Base-by-base conservation (phyloP, 208 protist species). In the Porcisia hertigi region DNA sequence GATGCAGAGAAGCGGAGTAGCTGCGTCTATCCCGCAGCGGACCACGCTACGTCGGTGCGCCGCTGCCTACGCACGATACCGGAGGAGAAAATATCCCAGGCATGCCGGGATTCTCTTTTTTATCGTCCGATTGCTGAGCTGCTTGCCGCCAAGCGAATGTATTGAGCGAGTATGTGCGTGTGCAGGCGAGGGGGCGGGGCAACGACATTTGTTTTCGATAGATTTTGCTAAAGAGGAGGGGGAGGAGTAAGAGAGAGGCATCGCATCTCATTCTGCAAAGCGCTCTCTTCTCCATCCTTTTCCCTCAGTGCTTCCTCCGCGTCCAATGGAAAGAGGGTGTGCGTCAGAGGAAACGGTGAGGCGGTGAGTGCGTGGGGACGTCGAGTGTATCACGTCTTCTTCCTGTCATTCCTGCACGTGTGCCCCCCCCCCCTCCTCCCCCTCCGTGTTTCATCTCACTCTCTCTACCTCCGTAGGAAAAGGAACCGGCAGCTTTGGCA, bases 71-170 rank as follows among this genome's bases (percentile, higher is more conserved):
- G 78, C 75, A 71, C 11, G 11, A 69, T 82, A 16, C 55, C 65
- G 1, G 77, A 64, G 53, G 30, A 43, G 23, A 73, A 60, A 9
- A 63, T 91, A 60, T 81, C 84, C 1, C 30, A 52, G 8, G 63
- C 69, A 54, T 91, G 87, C 59, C 69, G 69, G 6, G 30, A 47
- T 30, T 88, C 87, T 0, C 53, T 60, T n/a, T 88, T 90, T 66
- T 84, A 84, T 54, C 30, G 47, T 0, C 77, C 77, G 57, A 82
- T 82, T 41, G 77, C 77, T 18, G 77, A 81, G 39, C 7, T 58
- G 14, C 71, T 63, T 41, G 20, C 73, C 39, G 71, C 64, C 7
- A 64, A 59, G 55, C 73, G 45, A 52, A 30, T 18, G 45, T 57
- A 58, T 43, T 71, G 36, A 12, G 8, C 3, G 9, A 47, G 52